Percentiles rank a stretch among this genome's conserved stretches.
Conservation (phyloP, 352 stramenopile genomes). For the Globisporangium parvum region DNA sequence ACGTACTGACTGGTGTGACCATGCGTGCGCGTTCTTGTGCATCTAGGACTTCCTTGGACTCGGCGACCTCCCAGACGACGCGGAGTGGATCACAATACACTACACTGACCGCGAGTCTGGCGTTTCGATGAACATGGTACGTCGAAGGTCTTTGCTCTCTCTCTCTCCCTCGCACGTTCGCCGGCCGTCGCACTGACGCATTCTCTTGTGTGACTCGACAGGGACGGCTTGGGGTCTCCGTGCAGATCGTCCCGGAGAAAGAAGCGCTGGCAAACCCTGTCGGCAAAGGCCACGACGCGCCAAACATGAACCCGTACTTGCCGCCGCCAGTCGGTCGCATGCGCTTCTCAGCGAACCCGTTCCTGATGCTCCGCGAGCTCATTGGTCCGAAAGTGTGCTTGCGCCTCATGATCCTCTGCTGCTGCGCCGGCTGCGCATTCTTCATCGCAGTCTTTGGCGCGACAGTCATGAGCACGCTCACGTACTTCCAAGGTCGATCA, state of each 20-base stretch:
- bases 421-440: constrained; percentile 49
- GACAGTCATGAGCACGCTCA: constrained; percentile 75
- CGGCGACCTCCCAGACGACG: constrained; percentile 65
- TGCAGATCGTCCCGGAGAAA: constrained; percentile 84
- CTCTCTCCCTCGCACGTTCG: not conserved
- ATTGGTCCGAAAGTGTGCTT: constrained; percentile 56
- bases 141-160: not conserved
- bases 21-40: not conserved
- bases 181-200: too few species aligned
- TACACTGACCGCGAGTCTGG: constrained; percentile 69
- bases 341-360: constrained; percentile 72
- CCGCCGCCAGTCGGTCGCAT: constrained; percentile 84
- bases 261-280: constrained; percentile 65
- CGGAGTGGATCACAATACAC: constrained; percentile 70
- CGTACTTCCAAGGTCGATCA: constrained; percentile 37
- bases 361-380: constrained; percentile 76
- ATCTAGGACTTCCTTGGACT: constrained; percentile 64
- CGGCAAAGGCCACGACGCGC: constrained; percentile 72
- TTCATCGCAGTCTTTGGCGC: constrained; percentile 65
- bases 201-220: not conserved
- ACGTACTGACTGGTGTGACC: not conserved
- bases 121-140: constrained; percentile 58
- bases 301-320: constrained; percentile 90
- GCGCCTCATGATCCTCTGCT: constrained; percentile 37
- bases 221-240: constrained; percentile 49